A percentile compares a stretch with the other conserved stretches of the same genome.
phyloP scores from a whole-genome alignment of 2,329 filamentous ascomycete genomes.

The Xylaria sp. region DNA sequence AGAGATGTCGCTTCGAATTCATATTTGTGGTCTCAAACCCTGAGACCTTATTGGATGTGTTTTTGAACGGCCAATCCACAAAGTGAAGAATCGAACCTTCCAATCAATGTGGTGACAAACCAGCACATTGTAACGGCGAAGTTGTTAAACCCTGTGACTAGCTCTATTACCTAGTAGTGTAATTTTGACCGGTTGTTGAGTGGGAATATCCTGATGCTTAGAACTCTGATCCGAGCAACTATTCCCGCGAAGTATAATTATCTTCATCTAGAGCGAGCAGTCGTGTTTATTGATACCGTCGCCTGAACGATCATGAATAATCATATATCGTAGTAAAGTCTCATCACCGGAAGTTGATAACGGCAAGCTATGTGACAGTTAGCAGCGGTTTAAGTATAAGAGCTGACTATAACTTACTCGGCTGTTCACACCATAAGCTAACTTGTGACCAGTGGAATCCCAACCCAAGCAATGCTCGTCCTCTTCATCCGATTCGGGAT shows the following conservation, averaged over 20 bases:
- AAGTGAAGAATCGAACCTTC: constrained; percentile 3
- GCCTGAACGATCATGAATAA: constrained; percentile 3
- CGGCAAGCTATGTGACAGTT: constrained; percentile 54
- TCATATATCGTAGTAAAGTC: not conserved
- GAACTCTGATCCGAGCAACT: constrained; percentile 9
- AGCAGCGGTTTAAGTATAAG: constrained; percentile 23
- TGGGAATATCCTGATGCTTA: not conserved
- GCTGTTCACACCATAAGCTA: constrained; percentile 72
- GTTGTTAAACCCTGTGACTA: not conserved
- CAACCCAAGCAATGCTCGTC: constrained; percentile 70
- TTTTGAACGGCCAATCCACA: constrained; percentile 2
- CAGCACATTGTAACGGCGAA: not conserved
- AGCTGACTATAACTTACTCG: constrained; percentile 59
- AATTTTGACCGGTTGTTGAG: constrained; percentile 8
- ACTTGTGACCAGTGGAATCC: constrained; percentile 69
- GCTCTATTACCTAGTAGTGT: constrained; percentile 6
- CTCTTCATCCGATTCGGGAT: constrained; percentile 65
- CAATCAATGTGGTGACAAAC: not conserved
- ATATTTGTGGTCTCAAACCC: constrained; percentile 3
- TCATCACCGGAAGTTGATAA: constrained; percentile 61
- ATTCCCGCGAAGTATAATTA: constrained; percentile 3
- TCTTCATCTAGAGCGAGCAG: not conserved
- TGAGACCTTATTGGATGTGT: not conserved
- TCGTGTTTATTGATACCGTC: not conserved
- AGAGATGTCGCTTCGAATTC: constrained; percentile 8